Evolutionary conservation across 2,329 filamentous ascomycete species (phyloP), one percentile per base, ranked within the genome.

Genomic region (Helotiales sp.): DNA sequence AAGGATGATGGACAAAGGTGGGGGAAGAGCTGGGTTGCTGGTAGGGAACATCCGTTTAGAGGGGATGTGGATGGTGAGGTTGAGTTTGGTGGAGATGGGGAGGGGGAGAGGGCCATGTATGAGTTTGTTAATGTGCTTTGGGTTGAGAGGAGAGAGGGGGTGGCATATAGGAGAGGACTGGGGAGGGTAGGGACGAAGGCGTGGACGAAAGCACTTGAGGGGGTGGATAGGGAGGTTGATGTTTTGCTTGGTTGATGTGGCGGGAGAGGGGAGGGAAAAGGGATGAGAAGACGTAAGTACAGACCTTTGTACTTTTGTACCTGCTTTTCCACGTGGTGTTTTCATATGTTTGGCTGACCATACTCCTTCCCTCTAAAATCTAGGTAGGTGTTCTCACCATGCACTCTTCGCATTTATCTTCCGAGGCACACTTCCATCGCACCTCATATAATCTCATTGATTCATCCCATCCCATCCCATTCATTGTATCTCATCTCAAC

Each of bases 51-150:
- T 28, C 60, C 60, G 24, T 62, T 62, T 28, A 13, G 49, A 4
- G 22, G 8, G 22, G 60, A 62, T 40, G 60, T 62, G 4, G 47
- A 62, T 54, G 47, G 2, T 22, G 60, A 62, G 22, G 28, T n/a
- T 13, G 11, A 54, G 17, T 11, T 28, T 28, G 34, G 11, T 17
- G 59, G 28, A 10, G 45, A 26, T 24, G 45, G 6, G 2, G 30
- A 40, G 15, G n/a, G n/a, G 13, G 30, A 4, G n/a, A 26, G n/a
- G 2, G 32, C 13, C 17, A 11, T 30, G 20, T 62, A 62, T 34
- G 47, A 43, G 47, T 62, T 37, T 20, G 30, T 62, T 10, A 62
- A 62, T 34, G 60, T 62, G 26, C 60, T 62, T 22, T 62, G 60
- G 60, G 20, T 62, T 15, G 60, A 62, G 24, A 13, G 60, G 17